A percentile compares a stretch with the other conserved stretches of the same genome.
phyloP scores from a whole-genome alignment of 352 stramenopile species.

The Phytophthora cactorum region DNA sequence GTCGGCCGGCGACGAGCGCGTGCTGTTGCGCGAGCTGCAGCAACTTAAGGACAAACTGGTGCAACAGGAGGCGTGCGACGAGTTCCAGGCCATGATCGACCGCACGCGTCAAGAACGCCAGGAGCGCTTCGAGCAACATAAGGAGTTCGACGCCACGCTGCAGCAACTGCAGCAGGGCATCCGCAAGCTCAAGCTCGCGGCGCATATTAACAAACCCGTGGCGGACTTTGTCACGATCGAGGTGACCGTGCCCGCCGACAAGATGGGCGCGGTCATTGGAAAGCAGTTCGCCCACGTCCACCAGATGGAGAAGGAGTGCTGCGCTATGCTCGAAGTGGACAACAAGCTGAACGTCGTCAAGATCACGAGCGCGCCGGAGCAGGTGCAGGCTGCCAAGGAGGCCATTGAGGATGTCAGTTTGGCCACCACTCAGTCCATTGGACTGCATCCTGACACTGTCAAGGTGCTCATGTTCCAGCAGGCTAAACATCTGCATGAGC shows the following conservation, averaged over 20 bases:
- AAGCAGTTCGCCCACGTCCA: constrained; percentile 65
- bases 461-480: constrained; percentile 83
- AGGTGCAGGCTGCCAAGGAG: constrained; percentile 46
- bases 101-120: constrained; percentile 58
- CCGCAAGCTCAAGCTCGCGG: constrained; percentile 61
- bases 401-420: constrained; percentile 77
- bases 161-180: constrained; percentile 55
- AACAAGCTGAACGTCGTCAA: constrained; percentile 58
- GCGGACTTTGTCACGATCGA: constrained; percentile 59
- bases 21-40: constrained; percentile 71
- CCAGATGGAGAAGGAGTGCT: constrained; percentile 64
- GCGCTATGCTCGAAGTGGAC: constrained; percentile 70
- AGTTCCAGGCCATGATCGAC: constrained; percentile 73
- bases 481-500: constrained; percentile 70
- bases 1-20: constrained; percentile 74
- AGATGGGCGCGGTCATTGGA: constrained; percentile 71
- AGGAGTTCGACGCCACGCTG: constrained; percentile 53
- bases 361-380: constrained; percentile 59
- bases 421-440: constrained; percentile 68
- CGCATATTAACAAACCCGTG: constrained; percentile 40
- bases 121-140: constrained; percentile 65
- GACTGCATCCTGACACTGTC: constrained; percentile 76
- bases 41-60: constrained; percentile 61
- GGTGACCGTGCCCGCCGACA: constrained; percentile 61
- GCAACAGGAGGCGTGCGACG: constrained; percentile 55